These are phyloP conservation scores for Mortierella sp. DNA, from an alignment of 371 early-diverging fungal genomes.

Conservation along the genomic window DNA sequence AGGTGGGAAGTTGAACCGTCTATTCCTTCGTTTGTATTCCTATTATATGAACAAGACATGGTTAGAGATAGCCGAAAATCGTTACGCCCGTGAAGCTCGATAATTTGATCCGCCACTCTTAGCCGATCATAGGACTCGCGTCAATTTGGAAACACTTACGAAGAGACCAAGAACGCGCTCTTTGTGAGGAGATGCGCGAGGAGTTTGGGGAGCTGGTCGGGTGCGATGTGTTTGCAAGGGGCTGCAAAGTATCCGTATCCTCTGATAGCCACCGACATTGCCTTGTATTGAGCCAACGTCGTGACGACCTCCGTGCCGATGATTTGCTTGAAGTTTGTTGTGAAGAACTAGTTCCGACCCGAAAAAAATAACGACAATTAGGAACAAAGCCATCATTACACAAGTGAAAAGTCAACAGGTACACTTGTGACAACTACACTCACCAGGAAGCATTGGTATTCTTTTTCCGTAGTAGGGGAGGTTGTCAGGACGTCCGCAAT, in stretches of 20 bases:
- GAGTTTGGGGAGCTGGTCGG: conserved; percentile 62
- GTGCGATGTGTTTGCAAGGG: conserved; percentile 64
- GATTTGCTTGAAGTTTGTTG: conserved; percentile 60
- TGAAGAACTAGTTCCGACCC: conserved; percentile 63
- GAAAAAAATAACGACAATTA: not conserved
- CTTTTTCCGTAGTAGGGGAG: conserved; percentile 31
- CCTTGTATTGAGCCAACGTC: conserved; percentile 55
- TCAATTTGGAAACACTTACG: conserved; percentile 61
- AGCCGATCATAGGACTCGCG: not conserved
- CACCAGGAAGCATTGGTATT: conserved; percentile 57
- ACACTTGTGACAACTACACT: not conserved
- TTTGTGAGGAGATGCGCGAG: conserved; percentile 66
- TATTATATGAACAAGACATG: not conserved
- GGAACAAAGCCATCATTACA: not conserved
- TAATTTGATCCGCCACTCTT: conserved; percentile 14
- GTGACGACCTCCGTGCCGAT: conserved; percentile 60
- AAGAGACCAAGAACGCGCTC: conserved; percentile 69
- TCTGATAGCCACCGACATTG: conserved; percentile 76
- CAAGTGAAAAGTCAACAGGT: not conserved
- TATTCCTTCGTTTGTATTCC: conserved; percentile 54
- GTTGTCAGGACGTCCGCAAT: conserved; percentile 49
- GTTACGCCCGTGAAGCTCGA: not conserved
- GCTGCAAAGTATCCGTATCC: conserved; percentile 80
- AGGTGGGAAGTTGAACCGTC: conserved; percentile 64
- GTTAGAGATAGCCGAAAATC: not conserved